Conservation (phyloP, 768 basidiomycete species). For the Lanmaoa pseudosensibilis region DNA sequence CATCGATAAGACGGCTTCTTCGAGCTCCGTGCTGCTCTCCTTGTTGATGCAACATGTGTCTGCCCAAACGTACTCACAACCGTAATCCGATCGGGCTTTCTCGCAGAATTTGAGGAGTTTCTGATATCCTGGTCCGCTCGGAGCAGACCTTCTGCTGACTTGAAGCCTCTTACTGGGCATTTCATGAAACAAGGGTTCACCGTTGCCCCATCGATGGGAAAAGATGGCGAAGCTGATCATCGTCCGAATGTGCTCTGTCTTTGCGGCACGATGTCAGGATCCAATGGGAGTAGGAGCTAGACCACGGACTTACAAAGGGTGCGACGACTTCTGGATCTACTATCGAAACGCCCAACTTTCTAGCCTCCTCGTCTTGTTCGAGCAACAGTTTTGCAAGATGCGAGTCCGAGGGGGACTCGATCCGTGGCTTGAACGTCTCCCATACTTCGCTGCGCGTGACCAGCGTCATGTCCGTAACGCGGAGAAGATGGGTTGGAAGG, state of each 20-base stretch:
- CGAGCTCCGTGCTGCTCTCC: constrained; percentile 28
- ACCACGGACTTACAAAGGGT: constrained; percentile 19
- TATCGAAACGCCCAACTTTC: constrained; percentile 21
- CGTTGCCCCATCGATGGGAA: constrained; percentile 29
- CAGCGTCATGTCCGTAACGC: constrained; percentile 23
- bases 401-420: constrained; percentile 21
- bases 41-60: constrained; percentile 31
- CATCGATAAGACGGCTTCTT: constrained; percentile 28
- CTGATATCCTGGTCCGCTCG: constrained; percentile 23
- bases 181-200: constrained; percentile 26
- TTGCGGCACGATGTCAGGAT: constrained; percentile 7
- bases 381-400: constrained; percentile 26
- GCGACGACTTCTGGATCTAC: constrained; percentile 20
- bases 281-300: neutral
- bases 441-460: constrained; percentile 21
- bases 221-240: constrained; percentile 27
- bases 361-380: constrained; percentile 25
- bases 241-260: constrained; percentile 18
- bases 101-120: constrained; percentile 30
- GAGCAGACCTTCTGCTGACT: constrained; percentile 9
- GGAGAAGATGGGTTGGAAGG: constrained; percentile 26
- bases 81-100: constrained; percentile 25
- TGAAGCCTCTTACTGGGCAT: constrained; percentile 18
- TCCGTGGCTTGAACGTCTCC: constrained; percentile 20
- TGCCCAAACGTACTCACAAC: constrained; percentile 30